Base-by-base conservation (phyloP, 2,329 filamentous ascomycete species). In the Penicillium sp. region DNA sequence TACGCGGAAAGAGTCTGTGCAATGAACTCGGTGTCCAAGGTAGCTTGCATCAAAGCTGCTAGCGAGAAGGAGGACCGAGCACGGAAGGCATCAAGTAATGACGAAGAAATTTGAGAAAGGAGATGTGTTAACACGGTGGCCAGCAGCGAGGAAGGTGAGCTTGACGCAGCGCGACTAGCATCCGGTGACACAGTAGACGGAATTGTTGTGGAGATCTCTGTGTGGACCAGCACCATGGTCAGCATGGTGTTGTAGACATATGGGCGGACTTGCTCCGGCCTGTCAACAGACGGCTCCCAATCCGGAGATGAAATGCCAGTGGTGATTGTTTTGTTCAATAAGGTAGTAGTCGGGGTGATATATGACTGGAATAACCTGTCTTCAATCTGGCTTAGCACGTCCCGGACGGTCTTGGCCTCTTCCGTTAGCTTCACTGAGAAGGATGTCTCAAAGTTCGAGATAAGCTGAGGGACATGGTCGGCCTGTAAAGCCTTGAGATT, bases 391-490 rank as follows among this genome's bases (percentile, higher is more conserved):
- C 85, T 84, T 13, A 97, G 86, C 4, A 96, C 91, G 69, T 97
- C 92, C 55, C 89, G 88, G 70, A 99, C 93, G 0, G 90, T 94
- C 73, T 93, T 93, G 56, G 88, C 89, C 76, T 99, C 94, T 62
- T 97, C 93, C 1, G 92, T 95, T 59, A 99, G 84, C 71, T 95
- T 95, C 62, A 97, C 91, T 1, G 90, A 92, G 76, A 99, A 99
- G 55, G 91, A 86, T 50, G 90, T 92, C 73, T 99, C 94, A 69
- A 97, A 99, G 70, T 94, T 89, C 5, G 89, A 85, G 71, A 96
- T 90, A n/a, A 99, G 84, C 65, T 88, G 87, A 0, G 93, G 93
- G 2, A 97, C 90, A 33, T 93, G 85, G 61, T 94, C 87, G 25
- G 86, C 83, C 57, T 91, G 89, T 38, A 99, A 85, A 25, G 89